Evolutionary conservation across 805 yeast species (phyloP).

Genomic region (Candida xyloterini): DNA sequence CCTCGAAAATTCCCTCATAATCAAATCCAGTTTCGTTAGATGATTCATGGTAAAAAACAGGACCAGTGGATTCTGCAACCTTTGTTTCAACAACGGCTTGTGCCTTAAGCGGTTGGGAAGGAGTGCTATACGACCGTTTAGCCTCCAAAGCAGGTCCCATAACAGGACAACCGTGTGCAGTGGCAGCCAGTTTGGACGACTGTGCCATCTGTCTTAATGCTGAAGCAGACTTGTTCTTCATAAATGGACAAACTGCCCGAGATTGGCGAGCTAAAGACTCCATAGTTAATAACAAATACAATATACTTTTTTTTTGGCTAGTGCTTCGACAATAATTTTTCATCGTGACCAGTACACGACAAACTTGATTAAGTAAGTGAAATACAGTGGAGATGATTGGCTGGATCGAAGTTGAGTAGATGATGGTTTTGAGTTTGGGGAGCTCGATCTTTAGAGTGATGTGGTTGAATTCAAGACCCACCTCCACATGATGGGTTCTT

Average conservation of each 20-base stretch:
- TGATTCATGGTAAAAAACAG: constrained; percentile 26
- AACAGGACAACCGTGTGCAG: constrained; percentile 83
- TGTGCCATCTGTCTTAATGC: constrained; percentile 57
- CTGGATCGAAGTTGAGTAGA: not conserved
- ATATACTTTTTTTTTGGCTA: constrained; percentile 1
- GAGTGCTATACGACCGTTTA: constrained; percentile 43
- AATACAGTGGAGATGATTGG: constrained; percentile 2
- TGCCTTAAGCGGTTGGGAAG: constrained; percentile 44
- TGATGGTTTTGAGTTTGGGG: too few relatives aligned
- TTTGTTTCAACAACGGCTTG: constrained; percentile 34
- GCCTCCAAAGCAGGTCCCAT: constrained; percentile 72
- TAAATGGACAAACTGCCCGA: constrained; percentile 79
- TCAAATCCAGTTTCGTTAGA: constrained; percentile 60
- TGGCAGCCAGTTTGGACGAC: constrained; percentile 43
- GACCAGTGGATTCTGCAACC: constrained; percentile 34
- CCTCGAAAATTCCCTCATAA: constrained; percentile 64
- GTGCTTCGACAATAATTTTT: not conserved
- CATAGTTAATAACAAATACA: constrained; percentile 41
- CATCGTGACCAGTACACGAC: constrained; percentile 4
- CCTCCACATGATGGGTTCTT: too few relatives aligned
- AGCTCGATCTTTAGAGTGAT: too few relatives aligned
- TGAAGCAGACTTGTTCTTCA: constrained; percentile 53
- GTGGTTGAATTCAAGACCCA: too few relatives aligned
- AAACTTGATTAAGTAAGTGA: constrained; percentile 3
- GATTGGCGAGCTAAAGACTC: constrained; percentile 78